A percentile compares a stretch with the other conserved stretches of the same genome.
Conservation (phyloP, 306 rosid genomes). For the Casuarina cunninghamiana region DNA sequence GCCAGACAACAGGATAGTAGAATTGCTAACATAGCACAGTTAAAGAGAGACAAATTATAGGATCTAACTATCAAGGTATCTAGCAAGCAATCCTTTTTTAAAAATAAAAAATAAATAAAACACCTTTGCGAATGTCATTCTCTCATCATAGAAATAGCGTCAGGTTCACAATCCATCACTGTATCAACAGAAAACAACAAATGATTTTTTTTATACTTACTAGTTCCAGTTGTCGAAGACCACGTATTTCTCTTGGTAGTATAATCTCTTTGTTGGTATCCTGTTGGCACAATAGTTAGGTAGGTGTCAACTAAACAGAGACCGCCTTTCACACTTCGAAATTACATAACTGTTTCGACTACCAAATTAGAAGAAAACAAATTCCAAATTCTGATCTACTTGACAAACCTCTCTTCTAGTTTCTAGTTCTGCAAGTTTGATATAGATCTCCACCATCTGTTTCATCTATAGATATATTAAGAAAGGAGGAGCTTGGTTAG, state of each 20-base stretch:
- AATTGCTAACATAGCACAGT: background rate
- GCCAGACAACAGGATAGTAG: background rate
- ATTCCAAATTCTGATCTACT: slow-evolving; percentile 10
- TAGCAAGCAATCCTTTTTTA: background rate
- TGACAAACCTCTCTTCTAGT: slow-evolving; percentile 74
- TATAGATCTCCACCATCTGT: slow-evolving; percentile 95
- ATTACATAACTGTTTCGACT: slow-evolving; percentile 2
- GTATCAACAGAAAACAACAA: slow-evolving; percentile 17
- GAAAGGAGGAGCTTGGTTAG: slow-evolving; percentile 8
- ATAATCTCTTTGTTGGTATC: slow-evolving; percentile 72
- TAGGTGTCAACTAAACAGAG: slow-evolving; percentile 10
- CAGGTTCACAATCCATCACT: background rate
- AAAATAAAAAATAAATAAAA: background rate
- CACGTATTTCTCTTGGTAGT: slow-evolving; percentile 88
- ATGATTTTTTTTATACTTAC: slow-evolving; percentile 42
- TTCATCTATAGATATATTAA: slow-evolving; percentile 49
- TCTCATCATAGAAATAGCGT: background rate
- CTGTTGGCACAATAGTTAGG: slow-evolving; percentile 52
- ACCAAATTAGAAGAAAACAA: slow-evolving; percentile 23
- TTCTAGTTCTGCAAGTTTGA: slow-evolving; percentile 94
- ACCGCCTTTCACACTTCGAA: slow-evolving; percentile 4
- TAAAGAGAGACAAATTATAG: background rate
- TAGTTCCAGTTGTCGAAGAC: slow-evolving; percentile 72
- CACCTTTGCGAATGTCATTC: background rate
- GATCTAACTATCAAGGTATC: background rate